Percentiles rank a stretch among this genome's conserved stretches.
Evolutionary conservation across 441 rosid species (phyloP).

Genomic region (Aleurites moluccanus): DNA sequence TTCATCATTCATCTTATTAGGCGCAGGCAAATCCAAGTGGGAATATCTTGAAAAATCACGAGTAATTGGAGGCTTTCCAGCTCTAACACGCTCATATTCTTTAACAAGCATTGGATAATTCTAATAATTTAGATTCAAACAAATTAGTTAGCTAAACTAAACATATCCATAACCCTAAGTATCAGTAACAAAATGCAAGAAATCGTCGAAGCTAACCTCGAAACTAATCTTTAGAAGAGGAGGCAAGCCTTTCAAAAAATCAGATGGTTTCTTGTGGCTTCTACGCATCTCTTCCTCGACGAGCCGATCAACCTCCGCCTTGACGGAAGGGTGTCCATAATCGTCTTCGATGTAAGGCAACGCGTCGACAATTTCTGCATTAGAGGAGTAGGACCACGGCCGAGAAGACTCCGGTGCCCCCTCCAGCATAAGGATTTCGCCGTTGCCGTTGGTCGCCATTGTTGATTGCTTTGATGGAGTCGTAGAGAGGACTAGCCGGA

Average conservation of each 20-base stretch:
- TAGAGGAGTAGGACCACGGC: constrained; percentile 65
- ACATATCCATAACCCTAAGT: constrained; percentile 12
- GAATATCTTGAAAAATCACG: constrained; percentile 69
- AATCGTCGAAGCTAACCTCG: constrained; percentile 33
- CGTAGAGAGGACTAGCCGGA: no score
- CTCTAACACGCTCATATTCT: constrained; percentile 91
- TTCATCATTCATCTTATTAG: constrained; percentile 79
- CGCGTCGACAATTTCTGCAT: constrained; percentile 79
- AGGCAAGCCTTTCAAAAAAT: constrained; percentile 79
- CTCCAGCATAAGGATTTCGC: constrained; percentile 77
- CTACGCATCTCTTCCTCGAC: constrained; percentile 96
- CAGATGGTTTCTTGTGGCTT: constrained; percentile 85
- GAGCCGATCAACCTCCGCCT: constrained; percentile 80
- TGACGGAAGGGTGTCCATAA: constrained; percentile 65
- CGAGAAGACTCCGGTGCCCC: constrained; percentile 64
- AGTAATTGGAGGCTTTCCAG: constrained; percentile 81
- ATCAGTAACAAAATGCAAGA: not conserved
- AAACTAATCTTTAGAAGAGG: constrained; percentile 55
- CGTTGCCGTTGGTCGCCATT: constrained; percentile 44
- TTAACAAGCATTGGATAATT: constrained; percentile 77
- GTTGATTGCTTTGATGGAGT: not conserved
- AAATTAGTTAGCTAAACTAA: not conserved
- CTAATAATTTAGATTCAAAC: constrained; percentile 40
- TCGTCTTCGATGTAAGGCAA: constrained; percentile 98
- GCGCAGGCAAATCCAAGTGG: constrained; percentile 63